phyloP scores from a whole-genome alignment of 176 grass and related monocot species.

The Aegilops speltoides region DNA sequence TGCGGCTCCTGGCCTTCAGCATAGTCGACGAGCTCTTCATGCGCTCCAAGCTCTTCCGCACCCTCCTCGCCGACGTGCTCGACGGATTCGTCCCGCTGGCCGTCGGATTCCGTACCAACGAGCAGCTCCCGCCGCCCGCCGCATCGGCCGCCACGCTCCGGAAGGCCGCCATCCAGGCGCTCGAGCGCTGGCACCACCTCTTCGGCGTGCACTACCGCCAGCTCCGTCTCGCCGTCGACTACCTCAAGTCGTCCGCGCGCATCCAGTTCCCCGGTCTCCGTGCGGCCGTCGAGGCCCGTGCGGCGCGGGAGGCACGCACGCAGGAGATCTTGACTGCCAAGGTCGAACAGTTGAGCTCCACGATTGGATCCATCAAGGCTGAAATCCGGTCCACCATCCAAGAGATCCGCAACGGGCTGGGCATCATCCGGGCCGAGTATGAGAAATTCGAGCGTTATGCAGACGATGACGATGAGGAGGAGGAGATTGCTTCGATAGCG shows the following conservation, averaged over 20 bases:
- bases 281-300: conserved; percentile 50
- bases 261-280: not conserved
- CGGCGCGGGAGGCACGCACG: conserved; percentile 60
- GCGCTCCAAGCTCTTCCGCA: conserved; percentile 81
- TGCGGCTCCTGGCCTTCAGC: conserved; percentile 71
- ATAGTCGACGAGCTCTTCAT: conserved; percentile 92
- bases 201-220: conserved; percentile 84
- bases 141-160: conserved; percentile 55
- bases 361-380: conserved; percentile 44
- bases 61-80: conserved; percentile 53
- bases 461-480: conserved; percentile 44
- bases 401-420: conserved; percentile 65
- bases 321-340: conserved; percentile 79
- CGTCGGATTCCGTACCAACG: conserved; percentile 65
- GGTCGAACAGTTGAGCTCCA: conserved; percentile 54
- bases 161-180: conserved; percentile 65
- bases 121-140: conserved; percentile 66
- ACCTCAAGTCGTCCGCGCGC: conserved; percentile 60
- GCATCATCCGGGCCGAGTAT: conserved; percentile 57
- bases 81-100: conserved; percentile 73
- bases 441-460: conserved; percentile 54
- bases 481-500: conserved; percentile 58
- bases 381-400: conserved; percentile 53
- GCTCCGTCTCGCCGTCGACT: conserved; percentile 71
- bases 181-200: conserved; percentile 80